A percentile compares a stretch with the other conserved stretches of the same genome.
These are phyloP conservation scores for Pythium monospermum DNA, from an alignment of 352 stramenopile species.

Conservation along the genomic window DNA sequence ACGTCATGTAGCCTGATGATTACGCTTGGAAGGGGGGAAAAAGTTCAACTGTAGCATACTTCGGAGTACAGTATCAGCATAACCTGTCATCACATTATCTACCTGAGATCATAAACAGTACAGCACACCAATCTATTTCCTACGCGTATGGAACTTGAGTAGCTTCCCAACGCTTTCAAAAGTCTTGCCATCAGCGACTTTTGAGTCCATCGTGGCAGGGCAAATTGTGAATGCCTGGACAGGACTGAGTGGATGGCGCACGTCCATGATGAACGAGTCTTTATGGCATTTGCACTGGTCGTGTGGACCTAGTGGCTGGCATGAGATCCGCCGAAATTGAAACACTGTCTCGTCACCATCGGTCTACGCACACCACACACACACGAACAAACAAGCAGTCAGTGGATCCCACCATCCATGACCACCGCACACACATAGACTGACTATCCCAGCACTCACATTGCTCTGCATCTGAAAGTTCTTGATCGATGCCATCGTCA, in stretches of 20 bases:
- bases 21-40: too few species aligned
- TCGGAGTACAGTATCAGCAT: too few species aligned
- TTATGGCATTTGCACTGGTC: slow-evolving; percentile 70
- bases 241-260: slow-evolving; percentile 77
- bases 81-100: too few species aligned
- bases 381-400: too few species aligned
- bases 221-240: slow-evolving; percentile 88
- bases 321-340: slow-evolving; percentile 63
- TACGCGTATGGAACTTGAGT: too few species aligned
- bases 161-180: slow-evolving; percentile 44
- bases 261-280: slow-evolving; percentile 92
- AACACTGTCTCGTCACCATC: slow-evolving; percentile 37
- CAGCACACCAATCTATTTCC: too few species aligned
- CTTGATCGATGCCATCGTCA: slow-evolving; percentile 67
- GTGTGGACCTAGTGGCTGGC: slow-evolving; percentile 38
- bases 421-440: too few species aligned
- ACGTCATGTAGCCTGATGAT: too few species aligned
- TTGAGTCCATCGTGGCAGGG: slow-evolving; percentile 81
- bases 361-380: too few species aligned
- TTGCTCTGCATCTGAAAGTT: slow-evolving; percentile 68
- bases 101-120: too few species aligned
- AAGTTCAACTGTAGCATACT: too few species aligned
- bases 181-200: slow-evolving; percentile 49
- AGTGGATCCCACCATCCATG: too few species aligned
- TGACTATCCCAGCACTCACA: slow-evolving; percentile 20